A percentile compares a stretch with the other conserved stretches of the same genome.
Conservation (phyloP, 345 rosid genomes). For the Gossypium bickii region DNA sequence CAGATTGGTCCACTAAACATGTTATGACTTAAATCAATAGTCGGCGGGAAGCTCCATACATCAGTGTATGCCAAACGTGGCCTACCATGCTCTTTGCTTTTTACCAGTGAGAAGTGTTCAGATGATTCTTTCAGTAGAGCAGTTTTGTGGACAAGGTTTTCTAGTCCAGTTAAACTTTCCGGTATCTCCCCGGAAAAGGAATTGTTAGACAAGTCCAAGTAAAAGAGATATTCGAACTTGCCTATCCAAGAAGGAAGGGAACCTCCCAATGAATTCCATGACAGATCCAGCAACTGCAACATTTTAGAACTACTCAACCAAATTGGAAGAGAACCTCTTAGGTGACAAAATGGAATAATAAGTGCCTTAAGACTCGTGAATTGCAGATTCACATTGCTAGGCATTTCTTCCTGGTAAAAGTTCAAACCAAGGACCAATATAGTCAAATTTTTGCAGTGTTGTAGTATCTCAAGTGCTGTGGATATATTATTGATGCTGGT, state of each 20-base stretch:
- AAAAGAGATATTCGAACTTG: conserved; percentile 24
- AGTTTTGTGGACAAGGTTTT: neutral
- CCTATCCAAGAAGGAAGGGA: conserved; percentile 6
- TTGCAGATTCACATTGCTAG: neutral
- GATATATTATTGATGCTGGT: neutral
- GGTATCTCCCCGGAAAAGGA: conserved; percentile 32
- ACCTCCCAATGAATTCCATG: neutral
- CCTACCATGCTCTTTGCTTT: neutral
- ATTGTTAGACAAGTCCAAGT: conserved; percentile 28
- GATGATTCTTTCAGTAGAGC: neutral
- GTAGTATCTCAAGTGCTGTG: conserved; percentile 9
- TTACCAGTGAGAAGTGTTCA: neutral
- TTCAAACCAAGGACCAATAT: neutral
- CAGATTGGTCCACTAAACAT: conserved; percentile 23
- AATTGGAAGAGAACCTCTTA: neutral
- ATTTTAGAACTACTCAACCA: neutral
- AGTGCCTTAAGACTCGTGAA: conserved; percentile 2
- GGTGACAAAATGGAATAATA: neutral
- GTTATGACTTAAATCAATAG: conserved; percentile 21
- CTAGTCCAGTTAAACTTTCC: conserved; percentile 15
- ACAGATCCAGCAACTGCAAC: conserved; percentile 10
- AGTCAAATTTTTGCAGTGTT: conserved; percentile 2
- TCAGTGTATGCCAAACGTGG: conserved; percentile 1
- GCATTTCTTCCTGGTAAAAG: conserved; percentile 7
- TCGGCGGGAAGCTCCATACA: conserved; percentile 22